These are phyloP conservation scores for Kodamaea laetipori DNA, from an alignment of 805 yeast genomes.

Conservation along the genomic window DNA sequence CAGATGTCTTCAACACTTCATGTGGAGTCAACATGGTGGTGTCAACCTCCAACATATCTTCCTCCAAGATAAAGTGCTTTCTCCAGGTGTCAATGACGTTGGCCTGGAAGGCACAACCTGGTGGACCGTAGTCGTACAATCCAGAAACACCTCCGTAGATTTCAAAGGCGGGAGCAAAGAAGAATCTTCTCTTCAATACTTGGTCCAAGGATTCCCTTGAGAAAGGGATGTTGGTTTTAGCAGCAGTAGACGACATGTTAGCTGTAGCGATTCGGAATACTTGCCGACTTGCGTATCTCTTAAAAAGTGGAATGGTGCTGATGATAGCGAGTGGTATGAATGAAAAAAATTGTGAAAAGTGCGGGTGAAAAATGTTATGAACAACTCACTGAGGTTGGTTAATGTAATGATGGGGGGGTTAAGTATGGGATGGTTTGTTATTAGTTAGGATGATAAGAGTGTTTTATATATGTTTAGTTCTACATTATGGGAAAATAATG, in stretches of 20 bases:
- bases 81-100: conserved; percentile 95
- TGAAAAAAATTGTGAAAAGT: not conserved
- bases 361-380: too few relatives aligned
- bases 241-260: conserved; percentile 30
- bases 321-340: not conserved
- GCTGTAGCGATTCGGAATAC: conserved; percentile 6
- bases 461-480: too few relatives aligned
- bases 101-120: conserved; percentile 98
- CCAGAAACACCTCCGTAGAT: conserved; percentile 99
- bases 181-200: conserved; percentile 91
- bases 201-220: conserved; percentile 87
- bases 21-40: conserved; percentile 97
- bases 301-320: not conserved
- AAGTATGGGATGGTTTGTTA: too few relatives aligned
- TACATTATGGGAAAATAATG: too few relatives aligned
- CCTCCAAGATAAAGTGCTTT: conserved; percentile 95
- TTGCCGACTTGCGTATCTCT: not conserved
- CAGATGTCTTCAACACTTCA: conserved; percentile 97
- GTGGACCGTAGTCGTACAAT: conserved; percentile 97
- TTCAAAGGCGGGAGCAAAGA: conserved; percentile 96
- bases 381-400: too few relatives aligned
- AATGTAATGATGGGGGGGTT: too few relatives aligned
- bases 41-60: conserved; percentile 98
- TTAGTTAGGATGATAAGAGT: too few relatives aligned
- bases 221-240: conserved; percentile 46